Conservation (phyloP, 2,329 filamentous ascomycete genomes). For the Cladosporium sphaerospermum region DNA sequence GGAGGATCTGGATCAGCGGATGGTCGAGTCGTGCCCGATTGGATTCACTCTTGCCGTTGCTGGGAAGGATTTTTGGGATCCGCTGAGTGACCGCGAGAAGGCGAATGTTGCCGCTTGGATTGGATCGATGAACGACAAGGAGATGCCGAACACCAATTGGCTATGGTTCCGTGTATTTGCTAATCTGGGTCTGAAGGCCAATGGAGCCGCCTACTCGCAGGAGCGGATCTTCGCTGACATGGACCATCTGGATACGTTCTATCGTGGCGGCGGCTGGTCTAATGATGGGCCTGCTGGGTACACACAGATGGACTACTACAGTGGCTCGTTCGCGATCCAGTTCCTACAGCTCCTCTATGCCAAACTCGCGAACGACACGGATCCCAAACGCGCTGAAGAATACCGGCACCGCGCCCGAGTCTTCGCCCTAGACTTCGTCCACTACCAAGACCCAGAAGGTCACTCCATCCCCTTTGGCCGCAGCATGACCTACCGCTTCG, state of each 20-base stretch:
- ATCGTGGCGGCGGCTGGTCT: constrained; percentile 75
- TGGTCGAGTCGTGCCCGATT: constrained; percentile 79
- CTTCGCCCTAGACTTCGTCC: constrained; percentile 64
- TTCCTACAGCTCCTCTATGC: constrained; percentile 72
- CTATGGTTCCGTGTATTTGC: constrained; percentile 82
- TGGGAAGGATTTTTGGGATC: constrained; percentile 57
- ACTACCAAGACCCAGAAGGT: constrained; percentile 69
- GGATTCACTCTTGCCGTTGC: constrained; percentile 69
- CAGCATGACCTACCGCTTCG: constrained; percentile 75
- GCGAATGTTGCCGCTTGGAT: constrained; percentile 65
- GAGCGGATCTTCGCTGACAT: constrained; percentile 67
- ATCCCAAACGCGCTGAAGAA: constrained; percentile 59
- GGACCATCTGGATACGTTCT: constrained; percentile 71
- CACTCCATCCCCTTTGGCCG: constrained; percentile 70
- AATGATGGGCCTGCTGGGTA: constrained; percentile 71
- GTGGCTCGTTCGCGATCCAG: constrained; percentile 74
- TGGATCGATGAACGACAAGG: constrained; percentile 72
- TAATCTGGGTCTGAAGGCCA: constrained; percentile 70
- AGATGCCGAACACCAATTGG: constrained; percentile 62
- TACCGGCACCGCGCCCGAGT: constrained; percentile 62
- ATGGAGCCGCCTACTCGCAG: constrained; percentile 64
- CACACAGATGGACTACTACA: constrained; percentile 82
- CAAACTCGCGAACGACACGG: constrained; percentile 60
- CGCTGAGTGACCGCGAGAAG: constrained; percentile 56
- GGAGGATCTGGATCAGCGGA: constrained; percentile 69